Percentiles rank a stretch among this genome's conserved stretches.
Conservation (phyloP, 352 stramenopile species). For the Phytophthora sp. region DNA sequence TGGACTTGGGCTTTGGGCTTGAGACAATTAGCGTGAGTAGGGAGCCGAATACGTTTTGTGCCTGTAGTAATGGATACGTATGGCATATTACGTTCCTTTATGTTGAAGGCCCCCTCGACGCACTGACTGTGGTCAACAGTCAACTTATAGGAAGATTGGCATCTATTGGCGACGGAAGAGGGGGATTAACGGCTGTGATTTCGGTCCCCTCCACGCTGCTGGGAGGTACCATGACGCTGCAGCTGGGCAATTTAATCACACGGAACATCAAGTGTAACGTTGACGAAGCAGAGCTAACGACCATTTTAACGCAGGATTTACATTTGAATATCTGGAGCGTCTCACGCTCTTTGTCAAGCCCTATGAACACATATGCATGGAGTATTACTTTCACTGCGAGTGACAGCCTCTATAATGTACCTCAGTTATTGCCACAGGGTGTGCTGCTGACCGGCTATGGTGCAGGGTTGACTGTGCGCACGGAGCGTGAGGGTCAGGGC, state of each 20-base stretch:
- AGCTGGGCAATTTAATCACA: conserved; percentile 58
- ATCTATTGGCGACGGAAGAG: conserved; percentile 66
- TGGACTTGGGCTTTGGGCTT: conserved; percentile 74
- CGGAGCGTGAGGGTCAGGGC: conserved; percentile 62
- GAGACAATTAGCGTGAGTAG: conserved; percentile 67
- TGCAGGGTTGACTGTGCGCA: conserved; percentile 53
- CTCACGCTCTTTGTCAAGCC: conserved; percentile 42
- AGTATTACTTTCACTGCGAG: conserved; percentile 79
- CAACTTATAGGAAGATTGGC: conserved; percentile 60
- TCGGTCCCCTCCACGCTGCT: conserved; percentile 70
- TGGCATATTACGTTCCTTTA: conserved; percentile 86
- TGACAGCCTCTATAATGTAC: conserved; percentile 67
- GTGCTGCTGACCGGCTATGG: conserved; percentile 67
- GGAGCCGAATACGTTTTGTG: conserved; percentile 71
- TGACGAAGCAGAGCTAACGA: conserved; percentile 55
- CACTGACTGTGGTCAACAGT: conserved; percentile 45
- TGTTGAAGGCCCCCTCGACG: conserved; percentile 58
- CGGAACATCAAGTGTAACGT: conserved; percentile 75
- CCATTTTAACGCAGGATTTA: conserved; percentile 72
- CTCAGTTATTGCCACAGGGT: conserved; percentile 53
- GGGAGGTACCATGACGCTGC: conserved; percentile 69
- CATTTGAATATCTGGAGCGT: conserved; percentile 61
- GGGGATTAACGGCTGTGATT: conserved; percentile 45
- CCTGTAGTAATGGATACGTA: conserved; percentile 68
- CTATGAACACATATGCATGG: conserved; percentile 70